These are phyloP conservation scores for Ascochyta clinopodiicola DNA, from an alignment of 2,329 filamentous ascomycete genomes.

Conservation along the genomic window DNA sequence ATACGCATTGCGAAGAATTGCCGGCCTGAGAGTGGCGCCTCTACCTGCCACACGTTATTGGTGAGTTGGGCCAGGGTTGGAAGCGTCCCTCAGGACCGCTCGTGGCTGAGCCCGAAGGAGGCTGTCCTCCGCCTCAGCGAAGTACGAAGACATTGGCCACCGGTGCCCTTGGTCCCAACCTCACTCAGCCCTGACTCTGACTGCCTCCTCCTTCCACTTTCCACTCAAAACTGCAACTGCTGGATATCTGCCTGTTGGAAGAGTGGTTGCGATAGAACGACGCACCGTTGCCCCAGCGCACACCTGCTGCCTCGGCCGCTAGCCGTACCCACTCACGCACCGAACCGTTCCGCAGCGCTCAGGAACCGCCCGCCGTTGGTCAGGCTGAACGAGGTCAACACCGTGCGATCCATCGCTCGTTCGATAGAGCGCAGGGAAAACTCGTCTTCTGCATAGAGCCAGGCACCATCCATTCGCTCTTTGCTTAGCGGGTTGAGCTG, in stretches of 20 bases:
- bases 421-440: not conserved
- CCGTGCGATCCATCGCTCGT: constrained; percentile 13
- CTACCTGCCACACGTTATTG: constrained; percentile 7
- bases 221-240: not conserved
- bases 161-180: constrained; percentile 13
- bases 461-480: constrained; percentile 9
- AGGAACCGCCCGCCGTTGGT: constrained; percentile 16
- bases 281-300: constrained; percentile 2
- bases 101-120: constrained; percentile 20
- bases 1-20: constrained; percentile 3
- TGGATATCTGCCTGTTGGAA: not conserved
- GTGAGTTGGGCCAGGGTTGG: constrained; percentile 12
- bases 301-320: constrained; percentile 18
- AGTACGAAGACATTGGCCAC: constrained; percentile 19
- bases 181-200: constrained; percentile 19
- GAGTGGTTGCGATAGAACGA: constrained; percentile 1
- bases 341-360: constrained; percentile 16
- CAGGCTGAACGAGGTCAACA: constrained; percentile 16
- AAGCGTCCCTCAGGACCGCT: constrained; percentile 7
- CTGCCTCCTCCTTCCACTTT: constrained; percentile 1
- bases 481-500: not conserved
- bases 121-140: constrained; percentile 21
- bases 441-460: not conserved
- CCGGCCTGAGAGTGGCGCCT: constrained; percentile 15
- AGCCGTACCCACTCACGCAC: constrained; percentile 18